phyloP scores from a whole-genome alignment of 108 stramenopile genomes.

The Asterionellopsis glacialis region DNA sequence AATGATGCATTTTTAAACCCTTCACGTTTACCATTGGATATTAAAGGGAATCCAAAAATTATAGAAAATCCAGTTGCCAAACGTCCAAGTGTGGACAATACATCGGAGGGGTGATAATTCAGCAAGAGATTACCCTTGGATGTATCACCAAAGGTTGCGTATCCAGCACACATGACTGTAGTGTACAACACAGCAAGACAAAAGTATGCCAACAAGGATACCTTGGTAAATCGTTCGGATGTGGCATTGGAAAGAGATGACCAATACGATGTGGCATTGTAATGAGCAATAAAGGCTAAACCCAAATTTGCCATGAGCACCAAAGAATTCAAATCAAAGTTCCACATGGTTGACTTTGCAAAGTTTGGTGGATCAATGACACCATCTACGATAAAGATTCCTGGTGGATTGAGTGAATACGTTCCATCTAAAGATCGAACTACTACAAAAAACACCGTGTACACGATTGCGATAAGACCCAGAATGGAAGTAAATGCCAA shows the following conservation, averaged over 20 bases:
- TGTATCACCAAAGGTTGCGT: constrained; percentile 51
- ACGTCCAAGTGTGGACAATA: constrained; percentile 41
- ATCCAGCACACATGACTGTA: constrained; percentile 42
- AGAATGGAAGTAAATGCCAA: constrained; percentile 56
- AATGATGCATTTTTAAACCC: constrained; percentile 31
- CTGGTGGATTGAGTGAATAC: constrained; percentile 25
- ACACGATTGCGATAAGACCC: constrained; percentile 44
- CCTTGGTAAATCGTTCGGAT: constrained; percentile 24
- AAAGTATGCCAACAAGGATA: constrained; percentile 32
- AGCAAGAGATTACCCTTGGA: constrained; percentile 51
- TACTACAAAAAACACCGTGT: constrained; percentile 48
- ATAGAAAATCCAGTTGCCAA: constrained; percentile 53
- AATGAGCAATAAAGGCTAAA: constrained; percentile 50
- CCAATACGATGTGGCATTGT: constrained; percentile 52
- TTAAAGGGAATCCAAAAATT: constrained; percentile 61
- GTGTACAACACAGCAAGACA: constrained; percentile 38
- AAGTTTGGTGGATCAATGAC: constrained; percentile 27
- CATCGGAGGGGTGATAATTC: constrained; percentile 52
- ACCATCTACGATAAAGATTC: constrained; percentile 29
- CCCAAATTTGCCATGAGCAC: constrained; percentile 51
- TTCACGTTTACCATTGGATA: constrained; percentile 33
- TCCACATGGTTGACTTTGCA: constrained; percentile 29
- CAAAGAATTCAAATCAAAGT: constrained; percentile 39
- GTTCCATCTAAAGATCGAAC: constrained; percentile 42
- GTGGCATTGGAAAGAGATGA: constrained; percentile 25